phyloP scores from a whole-genome alignment of 164 flowering plant genomes.

The Umbellularia californica region DNA sequence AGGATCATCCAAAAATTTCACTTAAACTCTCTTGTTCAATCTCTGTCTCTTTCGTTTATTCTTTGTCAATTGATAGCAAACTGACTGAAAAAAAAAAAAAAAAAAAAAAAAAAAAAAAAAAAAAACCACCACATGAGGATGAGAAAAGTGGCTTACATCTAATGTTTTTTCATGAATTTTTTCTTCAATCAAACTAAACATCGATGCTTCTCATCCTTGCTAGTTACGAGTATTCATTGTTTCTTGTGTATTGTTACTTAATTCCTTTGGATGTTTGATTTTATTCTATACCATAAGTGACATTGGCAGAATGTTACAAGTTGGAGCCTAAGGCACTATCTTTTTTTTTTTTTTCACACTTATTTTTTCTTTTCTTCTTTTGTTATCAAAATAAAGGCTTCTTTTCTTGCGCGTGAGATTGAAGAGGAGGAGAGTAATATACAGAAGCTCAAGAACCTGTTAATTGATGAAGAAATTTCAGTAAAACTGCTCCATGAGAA shows the following conservation, averaged over 20 bases:
- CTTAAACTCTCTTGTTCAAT: too few species aligned
- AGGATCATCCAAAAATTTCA: too few species aligned
- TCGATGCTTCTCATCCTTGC: not conserved
- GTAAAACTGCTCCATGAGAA: slow-evolving; percentile 8
- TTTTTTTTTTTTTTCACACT: not conserved
- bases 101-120: too few species aligned
- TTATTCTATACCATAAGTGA: too few species aligned
- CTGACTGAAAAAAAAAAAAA: not conserved
- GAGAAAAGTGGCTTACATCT: not conserved
- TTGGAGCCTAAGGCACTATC: not conserved
- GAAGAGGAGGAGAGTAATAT: slow-evolving; percentile 19
- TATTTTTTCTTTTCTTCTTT: not conserved
- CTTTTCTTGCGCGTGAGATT: slow-evolving; percentile 9
- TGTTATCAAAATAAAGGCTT: not conserved
- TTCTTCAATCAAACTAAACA: not conserved
- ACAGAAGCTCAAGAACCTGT: slow-evolving; percentile 19
- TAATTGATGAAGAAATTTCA: slow-evolving; percentile 16
- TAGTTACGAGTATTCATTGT: not conserved
- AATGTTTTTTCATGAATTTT: not conserved
- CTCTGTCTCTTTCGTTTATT: not conserved
- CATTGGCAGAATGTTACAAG: too few species aligned
- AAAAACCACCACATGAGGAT: not conserved
- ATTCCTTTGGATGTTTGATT: not conserved
- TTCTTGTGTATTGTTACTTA: not conserved
- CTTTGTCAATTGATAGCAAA: not conserved